Conservation (phyloP, 345 rosid genomes). For the Alliaria petiolata region DNA sequence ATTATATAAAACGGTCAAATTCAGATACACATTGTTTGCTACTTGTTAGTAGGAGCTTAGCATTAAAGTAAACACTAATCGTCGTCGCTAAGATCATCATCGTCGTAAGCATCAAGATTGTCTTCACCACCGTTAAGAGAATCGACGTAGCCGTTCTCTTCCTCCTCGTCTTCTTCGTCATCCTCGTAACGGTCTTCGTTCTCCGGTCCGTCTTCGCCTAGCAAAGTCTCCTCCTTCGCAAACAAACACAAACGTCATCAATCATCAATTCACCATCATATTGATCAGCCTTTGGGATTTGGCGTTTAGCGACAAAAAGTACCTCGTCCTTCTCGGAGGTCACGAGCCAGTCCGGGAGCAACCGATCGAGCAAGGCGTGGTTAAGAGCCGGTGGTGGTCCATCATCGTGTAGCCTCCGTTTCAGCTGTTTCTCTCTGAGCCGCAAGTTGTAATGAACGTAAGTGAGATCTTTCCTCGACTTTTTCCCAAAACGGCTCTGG, state of each 20-base stretch:
- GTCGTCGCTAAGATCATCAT: constrained; percentile 43
- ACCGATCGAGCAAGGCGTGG: constrained; percentile 43
- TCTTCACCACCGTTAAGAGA: constrained; percentile 26
- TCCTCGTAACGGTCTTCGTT: constrained; percentile 14
- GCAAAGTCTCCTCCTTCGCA: constrained; percentile 29
- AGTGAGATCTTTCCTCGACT: constrained; percentile 54
- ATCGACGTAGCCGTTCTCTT: background rate
- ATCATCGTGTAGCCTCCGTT: constrained; percentile 38
- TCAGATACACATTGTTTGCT: background rate
- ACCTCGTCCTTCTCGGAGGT: constrained; percentile 67
- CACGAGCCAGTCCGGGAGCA: constrained; percentile 66
- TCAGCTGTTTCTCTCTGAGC: constrained; percentile 51
- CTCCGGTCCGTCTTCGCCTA: constrained; percentile 18
- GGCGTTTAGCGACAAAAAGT: background rate
- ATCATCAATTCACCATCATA: background rate
- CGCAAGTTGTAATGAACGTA: constrained; percentile 79
- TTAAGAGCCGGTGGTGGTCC: constrained; percentile 38
- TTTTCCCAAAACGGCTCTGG: constrained; percentile 49
- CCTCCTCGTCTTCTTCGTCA: constrained; percentile 16
- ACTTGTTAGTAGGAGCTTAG: constrained; percentile 11
- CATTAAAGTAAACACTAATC: constrained; percentile 7
- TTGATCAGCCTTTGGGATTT: background rate
- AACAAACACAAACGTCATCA: background rate
- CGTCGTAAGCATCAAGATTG: constrained; percentile 40
- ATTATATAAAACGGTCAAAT: background rate